Conservation (phyloP, 83 land plant genomes). For the Picea abies region DNA sequence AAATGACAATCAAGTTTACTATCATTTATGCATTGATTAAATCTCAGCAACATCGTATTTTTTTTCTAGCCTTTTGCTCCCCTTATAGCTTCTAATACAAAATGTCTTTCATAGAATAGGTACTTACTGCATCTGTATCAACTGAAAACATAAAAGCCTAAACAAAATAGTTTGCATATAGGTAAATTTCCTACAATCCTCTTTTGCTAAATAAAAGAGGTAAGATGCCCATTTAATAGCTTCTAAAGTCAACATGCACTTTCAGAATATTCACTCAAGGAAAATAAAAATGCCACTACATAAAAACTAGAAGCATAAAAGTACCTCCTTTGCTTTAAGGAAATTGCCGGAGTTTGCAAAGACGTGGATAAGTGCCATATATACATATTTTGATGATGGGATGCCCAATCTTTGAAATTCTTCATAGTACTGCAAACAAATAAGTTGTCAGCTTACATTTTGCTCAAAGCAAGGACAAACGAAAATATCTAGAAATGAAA, state of each 20-base stretch:
- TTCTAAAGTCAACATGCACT: neutral
- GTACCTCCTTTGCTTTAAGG: constrained; percentile 67
- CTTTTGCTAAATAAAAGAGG: neutral
- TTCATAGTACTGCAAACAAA: constrained; percentile 37
- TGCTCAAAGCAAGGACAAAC: neutral
- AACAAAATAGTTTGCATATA: neutral
- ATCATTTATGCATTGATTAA: neutral
- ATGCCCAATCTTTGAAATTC: constrained; percentile 28
- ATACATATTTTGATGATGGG: constrained; percentile 34
- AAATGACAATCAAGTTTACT: neutral
- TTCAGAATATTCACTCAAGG: neutral
- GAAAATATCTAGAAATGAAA: too few relatives aligned
- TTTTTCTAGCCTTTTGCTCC: neutral
- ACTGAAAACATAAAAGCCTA: neutral
- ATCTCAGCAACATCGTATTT: neutral
- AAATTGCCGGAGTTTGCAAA: constrained; percentile 51
- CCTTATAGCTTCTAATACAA: neutral
- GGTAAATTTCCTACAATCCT: neutral
- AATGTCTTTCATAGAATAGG: neutral
- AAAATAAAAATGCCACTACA: neutral
- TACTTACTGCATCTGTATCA: neutral
- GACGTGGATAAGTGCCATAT: constrained; percentile 50
- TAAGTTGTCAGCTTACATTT: neutral
- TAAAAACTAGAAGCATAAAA: neutral
- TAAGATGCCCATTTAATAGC: neutral